Evolutionary conservation across 73 alveolate species (phyloP).

Genomic region (Paramecium sexaurelia): DNA sequence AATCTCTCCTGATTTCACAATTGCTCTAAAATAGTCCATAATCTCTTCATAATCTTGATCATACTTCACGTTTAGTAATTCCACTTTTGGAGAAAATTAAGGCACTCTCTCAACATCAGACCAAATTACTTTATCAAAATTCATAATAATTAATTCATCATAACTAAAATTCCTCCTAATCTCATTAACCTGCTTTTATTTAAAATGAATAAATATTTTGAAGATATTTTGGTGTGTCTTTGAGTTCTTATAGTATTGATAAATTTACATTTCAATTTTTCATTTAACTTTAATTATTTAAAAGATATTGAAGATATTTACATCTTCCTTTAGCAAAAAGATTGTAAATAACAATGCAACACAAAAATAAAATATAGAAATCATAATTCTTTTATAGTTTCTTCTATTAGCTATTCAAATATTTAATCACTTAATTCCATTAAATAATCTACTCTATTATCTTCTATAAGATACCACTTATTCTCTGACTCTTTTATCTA

Average conservation of each 20-base stretch:
- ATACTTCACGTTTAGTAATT: slow-evolving; percentile 31
- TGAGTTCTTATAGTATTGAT: too few relatives aligned
- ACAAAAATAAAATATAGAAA: background rate
- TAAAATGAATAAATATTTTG: too few relatives aligned
- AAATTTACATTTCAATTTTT: too few relatives aligned
- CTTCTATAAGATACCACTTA: slow-evolving; percentile 60
- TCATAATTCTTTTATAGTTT: background rate
- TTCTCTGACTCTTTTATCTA: slow-evolving; percentile 62
- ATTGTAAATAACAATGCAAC: background rate
- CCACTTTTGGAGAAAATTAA: slow-evolving; percentile 26
- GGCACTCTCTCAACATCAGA: slow-evolving; percentile 43
- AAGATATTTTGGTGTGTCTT: too few relatives aligned
- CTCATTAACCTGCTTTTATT: too few relatives aligned
- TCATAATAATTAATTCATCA: background rate
- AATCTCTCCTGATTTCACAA: slow-evolving; percentile 73
- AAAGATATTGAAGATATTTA: background rate
- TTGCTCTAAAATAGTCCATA: slow-evolving; percentile 75
- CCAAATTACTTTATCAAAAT: slow-evolving; percentile 14
- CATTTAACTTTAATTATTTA: background rate
- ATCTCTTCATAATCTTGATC: slow-evolving; percentile 54
- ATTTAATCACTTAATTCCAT: slow-evolving; percentile 64
- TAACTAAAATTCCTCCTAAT: background rate
- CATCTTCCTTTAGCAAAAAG: too few relatives aligned
- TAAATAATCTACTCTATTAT: slow-evolving; percentile 58
- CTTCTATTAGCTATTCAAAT: slow-evolving; percentile 60